phyloP scores from a whole-genome alignment of 495 filamentous ascomycete genomes.

The Neurospora sp. region DNA sequence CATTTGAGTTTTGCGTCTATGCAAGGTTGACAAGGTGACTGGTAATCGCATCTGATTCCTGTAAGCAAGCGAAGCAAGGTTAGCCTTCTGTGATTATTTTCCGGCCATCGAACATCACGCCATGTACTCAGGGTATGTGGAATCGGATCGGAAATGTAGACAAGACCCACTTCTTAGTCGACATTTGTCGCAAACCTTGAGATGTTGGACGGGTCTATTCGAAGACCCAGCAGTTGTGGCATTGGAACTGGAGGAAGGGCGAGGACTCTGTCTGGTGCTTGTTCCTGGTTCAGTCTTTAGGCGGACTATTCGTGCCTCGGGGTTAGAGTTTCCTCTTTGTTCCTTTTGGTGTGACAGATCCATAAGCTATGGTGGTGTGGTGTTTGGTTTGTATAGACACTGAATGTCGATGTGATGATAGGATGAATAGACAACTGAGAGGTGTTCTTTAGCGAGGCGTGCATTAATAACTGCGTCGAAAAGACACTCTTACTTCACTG shows the following conservation, averaged over 20 bases:
- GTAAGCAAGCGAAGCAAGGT: not conserved
- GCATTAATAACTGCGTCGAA: not conserved
- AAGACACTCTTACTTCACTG: not conserved
- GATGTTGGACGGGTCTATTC: not conserved
- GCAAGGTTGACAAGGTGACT: conserved; percentile 26
- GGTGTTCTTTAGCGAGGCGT: not conserved
- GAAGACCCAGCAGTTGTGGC: not conserved
- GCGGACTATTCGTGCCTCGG: not conserved
- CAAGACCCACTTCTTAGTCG: not conserved
- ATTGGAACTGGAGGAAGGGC: not conserved
- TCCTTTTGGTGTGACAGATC: not conserved
- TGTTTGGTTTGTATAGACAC: not conserved
- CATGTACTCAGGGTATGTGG: not conserved
- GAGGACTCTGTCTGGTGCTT: not conserved
- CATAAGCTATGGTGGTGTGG: not conserved
- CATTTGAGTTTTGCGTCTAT: conserved; percentile 18
- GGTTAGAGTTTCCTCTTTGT: not conserved
- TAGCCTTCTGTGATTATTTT: not conserved
- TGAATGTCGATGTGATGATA: not conserved
- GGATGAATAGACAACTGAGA: not conserved
- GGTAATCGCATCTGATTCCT: conserved; percentile 26
- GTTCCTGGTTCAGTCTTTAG: not conserved
- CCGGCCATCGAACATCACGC: not conserved
- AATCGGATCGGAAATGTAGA: not conserved
- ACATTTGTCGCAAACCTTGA: not conserved